Evolutionary conservation across 2,329 filamentous ascomycete genomes (phyloP).

Genomic region (Falciphora oryzae): DNA sequence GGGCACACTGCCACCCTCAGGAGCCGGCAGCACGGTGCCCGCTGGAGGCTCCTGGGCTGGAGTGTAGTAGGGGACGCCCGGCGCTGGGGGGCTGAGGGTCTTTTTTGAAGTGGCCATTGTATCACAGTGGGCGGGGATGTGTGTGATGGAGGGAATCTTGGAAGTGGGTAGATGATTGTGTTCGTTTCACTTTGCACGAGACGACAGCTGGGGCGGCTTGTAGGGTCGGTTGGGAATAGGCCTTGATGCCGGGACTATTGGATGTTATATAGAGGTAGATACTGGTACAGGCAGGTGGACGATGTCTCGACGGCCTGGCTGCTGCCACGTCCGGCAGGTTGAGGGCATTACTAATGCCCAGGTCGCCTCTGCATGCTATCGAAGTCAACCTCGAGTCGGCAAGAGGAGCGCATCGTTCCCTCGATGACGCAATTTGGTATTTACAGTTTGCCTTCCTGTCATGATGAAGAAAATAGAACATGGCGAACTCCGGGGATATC

Average conservation of each 20-base stretch:
- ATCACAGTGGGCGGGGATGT: background rate
- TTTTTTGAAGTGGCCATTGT: slow-evolving; percentile 12
- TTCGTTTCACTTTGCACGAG: background rate
- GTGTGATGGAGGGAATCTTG: background rate
- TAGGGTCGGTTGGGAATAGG: too few relatives aligned
- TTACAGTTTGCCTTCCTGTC: background rate
- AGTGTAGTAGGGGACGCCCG: slow-evolving; percentile 46
- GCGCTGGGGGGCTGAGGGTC: slow-evolving; percentile 32
- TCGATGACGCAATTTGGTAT: background rate
- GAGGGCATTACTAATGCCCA: background rate
- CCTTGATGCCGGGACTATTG: background rate
- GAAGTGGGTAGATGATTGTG: background rate
- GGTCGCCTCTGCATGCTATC: too few relatives aligned
- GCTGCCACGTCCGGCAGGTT: too few relatives aligned
- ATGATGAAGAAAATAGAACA: background rate
- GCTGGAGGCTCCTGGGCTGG: slow-evolving; percentile 46
- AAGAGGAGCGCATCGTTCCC: too few relatives aligned
- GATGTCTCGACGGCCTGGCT: background rate
- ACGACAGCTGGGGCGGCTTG: background rate
- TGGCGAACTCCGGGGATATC: background rate
- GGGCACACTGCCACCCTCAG: slow-evolving; percentile 32
- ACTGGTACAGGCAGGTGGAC: background rate
- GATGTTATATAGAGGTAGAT: background rate
- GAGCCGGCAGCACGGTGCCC: slow-evolving; percentile 36
- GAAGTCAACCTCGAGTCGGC: too few relatives aligned